Evolutionary conservation across 441 rosid species (phyloP).

Genomic region (Corymbia citriodora): DNA sequence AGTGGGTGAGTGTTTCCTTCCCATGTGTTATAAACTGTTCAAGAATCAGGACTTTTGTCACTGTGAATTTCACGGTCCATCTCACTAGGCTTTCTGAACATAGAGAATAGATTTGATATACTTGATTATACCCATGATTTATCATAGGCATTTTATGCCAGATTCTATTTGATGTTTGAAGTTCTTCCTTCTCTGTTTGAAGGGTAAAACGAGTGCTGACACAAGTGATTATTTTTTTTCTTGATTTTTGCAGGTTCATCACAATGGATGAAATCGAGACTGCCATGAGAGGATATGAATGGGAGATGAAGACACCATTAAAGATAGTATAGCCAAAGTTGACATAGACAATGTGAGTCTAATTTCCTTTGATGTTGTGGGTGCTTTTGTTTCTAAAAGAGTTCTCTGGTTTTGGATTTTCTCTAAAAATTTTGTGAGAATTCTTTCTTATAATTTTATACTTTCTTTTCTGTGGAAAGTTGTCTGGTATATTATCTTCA

Average conservation of each 20-base stretch:
- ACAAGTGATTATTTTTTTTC: not conserved
- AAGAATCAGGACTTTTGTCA: not conserved
- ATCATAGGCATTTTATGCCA: not conserved
- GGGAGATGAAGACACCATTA: conserved; percentile 53
- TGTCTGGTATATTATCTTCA: not conserved
- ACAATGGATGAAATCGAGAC: conserved; percentile 47
- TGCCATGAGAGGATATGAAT: conserved; percentile 49
- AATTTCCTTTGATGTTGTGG: not conserved
- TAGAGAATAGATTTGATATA: not conserved
- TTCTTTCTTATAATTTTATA: not conserved
- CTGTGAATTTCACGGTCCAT: not conserved
- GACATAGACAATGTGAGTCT: conserved; percentile 44
- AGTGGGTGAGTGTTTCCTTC: conserved; percentile 42
- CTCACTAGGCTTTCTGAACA: not conserved
- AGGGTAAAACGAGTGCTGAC: not conserved
- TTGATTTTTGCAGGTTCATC: conserved; percentile 31
- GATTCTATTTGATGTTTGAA: not conserved
- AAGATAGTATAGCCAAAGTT: conserved; percentile 51
- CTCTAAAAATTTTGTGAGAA: not conserved
- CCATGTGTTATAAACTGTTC: not conserved
- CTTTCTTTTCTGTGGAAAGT: not conserved
- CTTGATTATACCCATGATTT: not conserved
- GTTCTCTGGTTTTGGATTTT: not conserved
- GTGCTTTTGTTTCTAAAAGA: not conserved
- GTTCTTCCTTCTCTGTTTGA: not conserved